Evolutionary conservation across 2,329 filamentous ascomycete species (phyloP).

Genomic region (Paecilomyces sp.): DNA sequence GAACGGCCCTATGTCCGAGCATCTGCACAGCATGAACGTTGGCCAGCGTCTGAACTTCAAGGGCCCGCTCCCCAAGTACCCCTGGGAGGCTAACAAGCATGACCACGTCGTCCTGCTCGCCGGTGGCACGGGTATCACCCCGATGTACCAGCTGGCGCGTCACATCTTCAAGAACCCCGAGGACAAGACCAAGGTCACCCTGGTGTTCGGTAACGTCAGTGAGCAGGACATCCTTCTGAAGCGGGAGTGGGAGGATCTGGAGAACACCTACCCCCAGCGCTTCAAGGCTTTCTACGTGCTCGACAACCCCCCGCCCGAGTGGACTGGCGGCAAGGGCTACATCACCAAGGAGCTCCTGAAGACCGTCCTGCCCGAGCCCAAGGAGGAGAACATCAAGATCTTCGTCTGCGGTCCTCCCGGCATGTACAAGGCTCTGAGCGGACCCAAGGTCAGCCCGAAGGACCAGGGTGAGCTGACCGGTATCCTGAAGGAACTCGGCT

Average conservation of each 20-base stretch:
- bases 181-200: slow-evolving; percentile 95
- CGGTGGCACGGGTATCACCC: slow-evolving; percentile 94
- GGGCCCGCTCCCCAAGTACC: slow-evolving; percentile 90
- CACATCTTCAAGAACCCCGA: slow-evolving; percentile 93
- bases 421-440: slow-evolving; percentile 88
- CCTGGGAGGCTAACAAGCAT: slow-evolving; percentile 88
- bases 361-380: slow-evolving; percentile 88
- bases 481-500: slow-evolving; percentile 75
- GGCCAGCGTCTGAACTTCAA: slow-evolving; percentile 86
- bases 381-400: slow-evolving; percentile 86
- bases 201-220: slow-evolving; percentile 83
- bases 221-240: slow-evolving; percentile 91
- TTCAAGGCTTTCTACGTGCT: slow-evolving; percentile 95
- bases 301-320: slow-evolving; percentile 73
- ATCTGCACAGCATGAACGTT: slow-evolving; percentile 75
- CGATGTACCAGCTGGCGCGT: slow-evolving; percentile 92
- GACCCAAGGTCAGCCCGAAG: slow-evolving; percentile 79
- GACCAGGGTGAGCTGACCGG: slow-evolving; percentile 89
- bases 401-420: slow-evolving; percentile 93
- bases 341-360: slow-evolving; percentile 90
- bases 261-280: slow-evolving; percentile 90
- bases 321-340: slow-evolving; percentile 69
- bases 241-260: slow-evolving; percentile 73
- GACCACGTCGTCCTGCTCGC: slow-evolving; percentile 64
- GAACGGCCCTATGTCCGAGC: slow-evolving; percentile 81